A percentile compares a stretch with the other conserved stretches of the same genome.
These are phyloP conservation scores for Albugo laibachii DNA, from an alignment of 352 stramenopile genomes.

Conservation along the genomic window DNA sequence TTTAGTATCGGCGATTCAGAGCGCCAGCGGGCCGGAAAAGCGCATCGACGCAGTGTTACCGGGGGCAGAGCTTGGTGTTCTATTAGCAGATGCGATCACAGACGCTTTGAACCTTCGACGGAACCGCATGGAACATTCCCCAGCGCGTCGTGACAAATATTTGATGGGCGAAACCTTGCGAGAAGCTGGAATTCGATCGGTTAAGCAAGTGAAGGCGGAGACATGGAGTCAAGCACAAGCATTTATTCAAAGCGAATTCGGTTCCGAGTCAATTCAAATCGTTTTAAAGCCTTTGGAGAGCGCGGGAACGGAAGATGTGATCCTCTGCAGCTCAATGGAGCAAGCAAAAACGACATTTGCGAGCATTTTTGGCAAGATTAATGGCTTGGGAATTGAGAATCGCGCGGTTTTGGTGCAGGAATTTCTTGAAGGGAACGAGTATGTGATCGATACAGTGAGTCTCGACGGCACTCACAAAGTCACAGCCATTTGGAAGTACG, in stretches of 20 bases:
- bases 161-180: slow-evolving; percentile 79
- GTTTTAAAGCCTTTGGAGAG: slow-evolving; percentile 83
- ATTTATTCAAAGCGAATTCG: slow-evolving; percentile 47
- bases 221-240: slow-evolving; percentile 45
- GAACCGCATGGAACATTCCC: slow-evolving; percentile 65
- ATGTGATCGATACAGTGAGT: slow-evolving; percentile 91
- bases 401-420: slow-evolving; percentile 80
- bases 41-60: slow-evolving; percentile 72
- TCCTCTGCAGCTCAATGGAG: slow-evolving; percentile 59
- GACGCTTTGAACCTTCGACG: slow-evolving; percentile 67
- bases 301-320: slow-evolving; percentile 51
- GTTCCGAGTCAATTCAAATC: slow-evolving; percentile 54
- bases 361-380: slow-evolving; percentile 70
- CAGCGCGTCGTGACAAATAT: slow-evolving; percentile 59
- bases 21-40: slow-evolving; percentile 16
- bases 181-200: slow-evolving; percentile 54
- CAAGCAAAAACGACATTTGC: slow-evolving; percentile 66
- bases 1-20: slow-evolving; percentile 25
- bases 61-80: slow-evolving; percentile 84
- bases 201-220: slow-evolving; percentile 78
- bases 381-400: slow-evolving; percentile 73
- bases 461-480: slow-evolving; percentile 87
- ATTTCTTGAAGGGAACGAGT: slow-evolving; percentile 89
- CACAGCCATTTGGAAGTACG: slow-evolving; percentile 93
- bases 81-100: slow-evolving; percentile 77